These are phyloP conservation scores for Termitomyces sp. DNA, from an alignment of 768 basidiomycete species.

Conservation along the genomic window DNA sequence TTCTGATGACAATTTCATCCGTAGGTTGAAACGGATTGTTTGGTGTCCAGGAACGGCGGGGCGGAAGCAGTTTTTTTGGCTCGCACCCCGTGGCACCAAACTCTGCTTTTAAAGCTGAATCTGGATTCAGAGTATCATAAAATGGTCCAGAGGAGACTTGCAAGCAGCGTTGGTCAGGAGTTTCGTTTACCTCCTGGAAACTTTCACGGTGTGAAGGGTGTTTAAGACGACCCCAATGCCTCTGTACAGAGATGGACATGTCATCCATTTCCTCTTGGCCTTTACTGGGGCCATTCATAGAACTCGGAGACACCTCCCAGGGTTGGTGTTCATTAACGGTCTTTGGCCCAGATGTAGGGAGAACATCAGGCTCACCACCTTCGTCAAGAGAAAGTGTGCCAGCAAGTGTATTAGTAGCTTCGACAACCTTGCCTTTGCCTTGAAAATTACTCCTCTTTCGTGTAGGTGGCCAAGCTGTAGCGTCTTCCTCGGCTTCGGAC, in stretches of 20 bases:
- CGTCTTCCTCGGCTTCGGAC: conserved; percentile 12
- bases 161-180: background rate
- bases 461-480: conserved; percentile 21
- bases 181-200: background rate
- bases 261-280: background rate
- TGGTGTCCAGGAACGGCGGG: conserved; percentile 13
- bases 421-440: conserved; percentile 7
- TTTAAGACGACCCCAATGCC: background rate
- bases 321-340: background rate
- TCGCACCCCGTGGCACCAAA: background rate
- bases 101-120: background rate
- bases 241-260: background rate
- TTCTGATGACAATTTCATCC: background rate
- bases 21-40: conserved; percentile 5
- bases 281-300: background rate
- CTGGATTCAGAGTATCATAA: background rate
- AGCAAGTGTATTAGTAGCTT: background rate
- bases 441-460: conserved; percentile 7
- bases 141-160: background rate
- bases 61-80: background rate
- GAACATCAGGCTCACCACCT: background rate
- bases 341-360: background rate
- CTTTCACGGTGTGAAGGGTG: background rate
- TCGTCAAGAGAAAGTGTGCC: background rate
- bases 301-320: background rate